Base-by-base conservation (phyloP, 2,329 filamentous ascomycete genomes). In the Microdochium nivale region DNA sequence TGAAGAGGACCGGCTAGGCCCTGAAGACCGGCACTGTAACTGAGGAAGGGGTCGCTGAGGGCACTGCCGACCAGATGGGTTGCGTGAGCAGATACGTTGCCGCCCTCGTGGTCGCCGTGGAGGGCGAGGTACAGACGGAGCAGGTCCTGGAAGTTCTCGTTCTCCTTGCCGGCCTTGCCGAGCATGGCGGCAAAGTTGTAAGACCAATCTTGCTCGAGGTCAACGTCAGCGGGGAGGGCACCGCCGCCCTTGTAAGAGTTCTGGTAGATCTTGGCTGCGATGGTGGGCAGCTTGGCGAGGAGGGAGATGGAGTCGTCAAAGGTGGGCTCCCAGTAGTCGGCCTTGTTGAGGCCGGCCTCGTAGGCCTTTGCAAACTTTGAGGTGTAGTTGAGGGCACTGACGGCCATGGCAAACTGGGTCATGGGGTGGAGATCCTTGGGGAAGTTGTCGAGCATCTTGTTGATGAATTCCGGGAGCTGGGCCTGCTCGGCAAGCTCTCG, bases 121-220 rank as follows among this genome's bases (percentile, higher is more conserved):
- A 99, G 86, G 49, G 94, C 92, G 24, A 99, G 84, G 72, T 99
- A 99, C 30, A 99, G 76, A 60, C 94, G 84, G 56, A 99, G 80
- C 21, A 99, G 79, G 64, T 99, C 94, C 68, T 97, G 92, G 80
- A 99, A 96, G 68, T 88, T 87, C 72, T 91, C 88, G 61, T 97
- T 86, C 71, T 95, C 78, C 70, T 86, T 83, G 59, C 90, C 90
- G 49, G 86, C 82, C 75, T 95, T 96, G 65, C 92, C 92, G 51
- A 97, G 81, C 83, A 97, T 90, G 58, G 90, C 88, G 47, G 94
- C 94, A 65, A 96, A 99, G 79, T 99, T 99, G 79, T 96, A 95
- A 1, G 91, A 87, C 94, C 94, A 99, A 72, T 99, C 94, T 73
- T 96, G 89, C 60, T 87, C 79, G 53, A 82, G 71, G 62, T 99